These are phyloP conservation scores for Sphagnum contortum DNA, from an alignment of 225 moss, liverwort and hornwort species.

Conservation along the genomic window DNA sequence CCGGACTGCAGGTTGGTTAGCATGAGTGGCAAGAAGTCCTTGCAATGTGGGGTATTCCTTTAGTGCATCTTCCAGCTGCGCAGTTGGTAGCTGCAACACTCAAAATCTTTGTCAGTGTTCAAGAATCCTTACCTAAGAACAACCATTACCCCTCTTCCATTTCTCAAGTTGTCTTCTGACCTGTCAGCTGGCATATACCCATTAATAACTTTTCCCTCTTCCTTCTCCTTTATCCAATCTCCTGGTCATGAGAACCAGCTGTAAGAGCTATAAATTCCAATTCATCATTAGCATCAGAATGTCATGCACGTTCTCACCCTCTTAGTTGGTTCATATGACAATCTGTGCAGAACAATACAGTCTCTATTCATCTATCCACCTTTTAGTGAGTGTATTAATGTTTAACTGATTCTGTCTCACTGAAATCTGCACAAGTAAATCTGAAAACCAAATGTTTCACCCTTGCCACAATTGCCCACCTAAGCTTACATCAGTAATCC, in stretches of 20 bases:
- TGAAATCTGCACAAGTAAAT: too few relatives aligned
- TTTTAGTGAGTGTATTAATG: too few relatives aligned
- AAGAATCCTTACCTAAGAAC: too few relatives aligned
- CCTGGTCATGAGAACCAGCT: neutral
- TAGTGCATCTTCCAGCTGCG: slow-evolving; percentile 96
- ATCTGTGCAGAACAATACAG: too few relatives aligned
- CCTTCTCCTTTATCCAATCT: neutral
- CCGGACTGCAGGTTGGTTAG: slow-evolving; percentile 81
- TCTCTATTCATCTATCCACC: too few relatives aligned
- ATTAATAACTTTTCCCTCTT: neutral
- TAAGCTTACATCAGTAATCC: neutral
- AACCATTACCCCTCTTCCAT: too few relatives aligned
- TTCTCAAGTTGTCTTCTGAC: too few relatives aligned
- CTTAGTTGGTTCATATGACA: too few relatives aligned
- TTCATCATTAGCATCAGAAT: too few relatives aligned
- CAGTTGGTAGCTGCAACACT: slow-evolving; percentile 65
- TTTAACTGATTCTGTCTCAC: too few relatives aligned
- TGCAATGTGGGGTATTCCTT: slow-evolving; percentile 80
- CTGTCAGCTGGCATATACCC: neutral
- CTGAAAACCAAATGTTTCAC: neutral
- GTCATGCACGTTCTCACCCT: too few relatives aligned
- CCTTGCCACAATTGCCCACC: neutral
- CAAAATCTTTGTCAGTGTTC: neutral
- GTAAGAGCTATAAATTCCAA: too few relatives aligned
- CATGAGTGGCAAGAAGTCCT: slow-evolving; percentile 86